These are phyloP conservation scores for Candida nonsorbophila DNA, from an alignment of 805 yeast species.

Conservation along the genomic window DNA sequence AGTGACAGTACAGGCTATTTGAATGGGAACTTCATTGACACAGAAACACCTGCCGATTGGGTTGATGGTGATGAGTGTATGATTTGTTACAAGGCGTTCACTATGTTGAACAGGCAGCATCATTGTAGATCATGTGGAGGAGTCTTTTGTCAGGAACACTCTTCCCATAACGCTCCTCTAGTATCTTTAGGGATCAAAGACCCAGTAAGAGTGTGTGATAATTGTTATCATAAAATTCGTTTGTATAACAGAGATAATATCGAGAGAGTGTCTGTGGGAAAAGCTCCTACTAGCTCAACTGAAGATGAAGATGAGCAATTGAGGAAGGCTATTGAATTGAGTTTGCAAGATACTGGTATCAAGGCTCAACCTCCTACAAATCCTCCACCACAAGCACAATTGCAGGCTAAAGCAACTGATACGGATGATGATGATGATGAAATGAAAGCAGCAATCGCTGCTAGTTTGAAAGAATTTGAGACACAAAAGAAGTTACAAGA, in stretches of 20 bases:
- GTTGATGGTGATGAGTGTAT: conserved; percentile 92
- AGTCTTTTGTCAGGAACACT: conserved; percentile 80
- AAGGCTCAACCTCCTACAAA: conserved; percentile 7
- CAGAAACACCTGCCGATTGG: conserved; percentile 97
- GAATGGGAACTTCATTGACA: conserved; percentile 60
- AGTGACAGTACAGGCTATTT: conserved; percentile 16
- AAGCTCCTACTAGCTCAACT: background rate
- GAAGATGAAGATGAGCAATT: conserved; percentile 70
- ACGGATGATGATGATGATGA: conserved; percentile 66
- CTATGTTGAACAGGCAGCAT: conserved; percentile 84
- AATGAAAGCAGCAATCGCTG: conserved; percentile 90
- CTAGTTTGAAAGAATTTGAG: conserved; percentile 75
- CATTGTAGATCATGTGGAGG: conserved; percentile 98
- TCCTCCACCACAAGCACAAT: conserved; percentile 6
- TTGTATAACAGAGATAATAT: conserved; percentile 18
- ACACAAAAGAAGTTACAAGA: conserved; percentile 15
- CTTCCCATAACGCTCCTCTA: conserved; percentile 64
- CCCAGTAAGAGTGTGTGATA: conserved; percentile 91
- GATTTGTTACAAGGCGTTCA: conserved; percentile 79
- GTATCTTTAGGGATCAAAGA: conserved; percentile 83
- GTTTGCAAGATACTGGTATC: conserved; percentile 52
- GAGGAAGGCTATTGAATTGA: conserved; percentile 70
- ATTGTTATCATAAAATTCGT: conserved; percentile 45
- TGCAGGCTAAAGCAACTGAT: conserved; percentile 5
- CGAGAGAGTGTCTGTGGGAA: background rate